Evolutionary conservation across 1,284 basidiomycete genomes (phyloP), one percentile per base, ranked within the genome.

Genomic region (Phlebopus sp.): DNA sequence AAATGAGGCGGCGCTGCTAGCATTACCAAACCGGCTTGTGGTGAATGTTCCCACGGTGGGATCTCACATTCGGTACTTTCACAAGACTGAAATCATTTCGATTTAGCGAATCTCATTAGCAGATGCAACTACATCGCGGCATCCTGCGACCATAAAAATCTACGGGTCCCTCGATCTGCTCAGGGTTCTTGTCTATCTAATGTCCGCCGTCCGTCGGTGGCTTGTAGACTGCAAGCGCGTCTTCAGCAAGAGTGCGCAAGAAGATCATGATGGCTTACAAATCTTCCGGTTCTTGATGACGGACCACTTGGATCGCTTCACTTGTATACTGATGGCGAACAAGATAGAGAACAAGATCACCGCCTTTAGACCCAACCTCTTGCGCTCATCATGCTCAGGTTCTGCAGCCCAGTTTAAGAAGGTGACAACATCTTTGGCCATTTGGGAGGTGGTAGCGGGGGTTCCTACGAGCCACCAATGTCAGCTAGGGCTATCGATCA

Each of bases 391-490:
- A 68, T 96, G 92, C 72, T 99, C 97, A 23, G 97, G 97, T 72
- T 99, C 97, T 50, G 96, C 82, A 37, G 91, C 90, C 92, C 92
- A 97, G 72, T 82, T 83, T 51, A 99, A 74, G 87, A 99, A 99
- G 3, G 90, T 92, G 35, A 84, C 83, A 43, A 99, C 94, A 63
- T 99, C 97, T 82, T 99, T 99, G 59, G 97, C 95, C 94, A 99
- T 96, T 71, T 99, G 97, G n/a, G 92, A 91, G 9, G 94, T 90
- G 42, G 96, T 99, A 10, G 96, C 92, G 9, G 96, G 93, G 5
- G 97, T 99, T 47, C 91, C 92, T 91, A 49, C 18, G 46, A 42
- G 17, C 31, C 19, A 40, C 52, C 35, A 65, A 17, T 27, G 10
- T 11, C 25, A 15, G 2, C 5, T 43, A 37, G 9, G 11, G 8